Base-by-base conservation (phyloP, 345 rosid species). In the Euphorbia tirucalli region DNA sequence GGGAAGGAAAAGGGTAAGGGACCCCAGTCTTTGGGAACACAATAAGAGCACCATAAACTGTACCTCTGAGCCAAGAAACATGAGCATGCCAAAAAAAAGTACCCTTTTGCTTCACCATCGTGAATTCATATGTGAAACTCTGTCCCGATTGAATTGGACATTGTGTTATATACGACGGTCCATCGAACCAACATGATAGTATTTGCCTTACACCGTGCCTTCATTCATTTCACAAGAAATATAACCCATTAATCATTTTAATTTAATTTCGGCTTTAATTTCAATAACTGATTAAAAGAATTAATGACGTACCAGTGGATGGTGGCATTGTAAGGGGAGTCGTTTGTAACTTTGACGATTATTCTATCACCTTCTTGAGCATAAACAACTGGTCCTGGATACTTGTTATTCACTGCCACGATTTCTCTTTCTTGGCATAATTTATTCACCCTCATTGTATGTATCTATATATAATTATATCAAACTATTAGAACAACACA, bases 281-380 rank as follows among this genome's bases (percentile, higher is more conserved):
- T n/a, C n/a, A n/a, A n/a, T n/a, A n/a, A n/a, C n/a, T n/a, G n/a
- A n/a, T n/a, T n/a, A n/a, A n/a, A n/a, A n/a, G n/a, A n/a, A n/a
- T n/a, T n/a, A n/a, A n/a, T n/a, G n/a, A n/a, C n/a, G n/a, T 87
- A 89, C 96, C 98, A 91, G 80, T 93, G 98, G 70, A 93, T 88
- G 49, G 98, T 89, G 64, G 88, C 80, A 69, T 88, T 91, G 74
- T 87, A 76, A 10, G 97, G 98, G 13, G 91, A 85, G 82, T 81
- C 78, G 64, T 93, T 91, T 66, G 83, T 84, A 61, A 93, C 92
- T 74, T 85, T 82, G 82, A 89, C 82, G 30, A 88, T 82, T 43
- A 89, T 65, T 77, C 85, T 79, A 41, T 91, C 97, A 54, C 82
- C 96, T 80, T 93, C 93, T 78, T 87, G 88, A 14, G 97, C 96